Conservation (phyloP, 139 green algal species). For the Spirogloea muscicola region DNA sequence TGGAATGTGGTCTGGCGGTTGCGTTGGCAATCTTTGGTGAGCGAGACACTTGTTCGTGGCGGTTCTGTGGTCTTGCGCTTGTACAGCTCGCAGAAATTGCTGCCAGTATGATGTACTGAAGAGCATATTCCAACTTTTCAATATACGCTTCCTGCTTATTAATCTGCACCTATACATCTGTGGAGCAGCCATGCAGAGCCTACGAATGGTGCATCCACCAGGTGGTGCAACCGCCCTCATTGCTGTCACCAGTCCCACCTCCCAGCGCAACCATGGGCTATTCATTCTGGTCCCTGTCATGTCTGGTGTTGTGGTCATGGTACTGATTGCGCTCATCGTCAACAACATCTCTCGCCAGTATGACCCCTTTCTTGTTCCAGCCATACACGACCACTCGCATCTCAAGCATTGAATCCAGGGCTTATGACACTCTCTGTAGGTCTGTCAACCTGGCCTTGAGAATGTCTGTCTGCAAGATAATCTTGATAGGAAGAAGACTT, state of each 20-base stretch:
- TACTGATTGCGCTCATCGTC: conserved; percentile 16
- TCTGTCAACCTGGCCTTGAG: too few species aligned
- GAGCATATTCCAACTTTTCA: too few species aligned
- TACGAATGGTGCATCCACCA: conserved; percentile 26
- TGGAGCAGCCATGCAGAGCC: conserved; percentile 18
- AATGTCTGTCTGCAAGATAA: background rate
- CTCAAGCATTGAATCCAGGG: background rate
- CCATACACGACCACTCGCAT: too few species aligned
- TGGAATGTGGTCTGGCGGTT: conserved; percentile 28
- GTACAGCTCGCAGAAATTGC: too few species aligned
- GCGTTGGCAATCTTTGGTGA: conserved; percentile 27
- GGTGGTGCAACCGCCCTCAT: conserved; percentile 30
- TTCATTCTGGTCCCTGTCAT: conserved; percentile 33
- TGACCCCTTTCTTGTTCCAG: background rate
- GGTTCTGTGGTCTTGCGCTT: too few species aligned
- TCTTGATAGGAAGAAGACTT: background rate
- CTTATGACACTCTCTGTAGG: too few species aligned
- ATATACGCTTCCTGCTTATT: too few species aligned
- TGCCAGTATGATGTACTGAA: too few species aligned
- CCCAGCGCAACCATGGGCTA: conserved; percentile 14
- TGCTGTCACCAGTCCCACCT: conserved; percentile 11
- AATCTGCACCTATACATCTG: too few species aligned
- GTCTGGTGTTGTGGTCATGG: conserved; percentile 12
- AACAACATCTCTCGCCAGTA: conserved; percentile 36
- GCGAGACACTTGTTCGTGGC: too few species aligned